phyloP scores from a whole-genome alignment of 2,329 filamentous ascomycete species.

The Rhynchosporium graminicola region DNA sequence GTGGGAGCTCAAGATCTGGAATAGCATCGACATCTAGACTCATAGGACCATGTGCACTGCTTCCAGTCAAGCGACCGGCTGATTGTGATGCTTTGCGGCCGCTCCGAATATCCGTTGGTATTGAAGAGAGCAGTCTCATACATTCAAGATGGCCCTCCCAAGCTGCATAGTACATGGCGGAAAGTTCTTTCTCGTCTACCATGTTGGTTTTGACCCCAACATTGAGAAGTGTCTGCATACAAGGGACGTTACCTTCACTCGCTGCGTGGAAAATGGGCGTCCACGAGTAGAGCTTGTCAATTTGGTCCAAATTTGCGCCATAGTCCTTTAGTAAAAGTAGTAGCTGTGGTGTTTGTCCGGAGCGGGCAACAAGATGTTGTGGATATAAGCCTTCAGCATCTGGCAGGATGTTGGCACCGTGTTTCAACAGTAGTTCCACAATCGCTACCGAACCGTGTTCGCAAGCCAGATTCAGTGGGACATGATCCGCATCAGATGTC shows the following conservation, averaged over 20 bases:
- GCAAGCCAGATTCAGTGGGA: constrained; percentile 91
- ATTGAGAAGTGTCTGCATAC: constrained; percentile 77
- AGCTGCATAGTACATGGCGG: constrained; percentile 96
- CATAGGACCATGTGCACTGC: constrained; percentile 55
- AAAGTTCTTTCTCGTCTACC: constrained; percentile 87
- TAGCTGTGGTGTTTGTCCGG: constrained; percentile 77
- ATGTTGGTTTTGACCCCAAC: constrained; percentile 77
- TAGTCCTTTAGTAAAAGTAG: constrained; percentile 80
- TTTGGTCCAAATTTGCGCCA: constrained; percentile 86
- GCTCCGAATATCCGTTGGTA: constrained; percentile 25
- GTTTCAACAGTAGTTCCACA: constrained; percentile 79
- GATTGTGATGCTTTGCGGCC: constrained; percentile 32
- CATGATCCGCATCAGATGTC: constrained; percentile 83
- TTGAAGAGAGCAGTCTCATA: constrained; percentile 79
- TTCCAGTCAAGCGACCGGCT: constrained; percentile 39
- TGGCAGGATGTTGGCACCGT: constrained; percentile 79
- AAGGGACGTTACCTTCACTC: constrained; percentile 91
- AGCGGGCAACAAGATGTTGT: constrained; percentile 93
- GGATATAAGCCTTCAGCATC: constrained; percentile 96
- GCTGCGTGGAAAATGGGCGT: constrained; percentile 95
- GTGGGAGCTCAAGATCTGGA: constrained; percentile 85
- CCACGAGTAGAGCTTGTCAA: constrained; percentile 97
- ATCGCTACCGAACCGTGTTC: constrained; percentile 87
- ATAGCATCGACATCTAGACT: constrained; percentile 83
- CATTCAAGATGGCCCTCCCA: constrained; percentile 97